Conservation (phyloP, 2,329 filamentous ascomycete genomes). For the Chaetomiaceae sp. region DNA sequence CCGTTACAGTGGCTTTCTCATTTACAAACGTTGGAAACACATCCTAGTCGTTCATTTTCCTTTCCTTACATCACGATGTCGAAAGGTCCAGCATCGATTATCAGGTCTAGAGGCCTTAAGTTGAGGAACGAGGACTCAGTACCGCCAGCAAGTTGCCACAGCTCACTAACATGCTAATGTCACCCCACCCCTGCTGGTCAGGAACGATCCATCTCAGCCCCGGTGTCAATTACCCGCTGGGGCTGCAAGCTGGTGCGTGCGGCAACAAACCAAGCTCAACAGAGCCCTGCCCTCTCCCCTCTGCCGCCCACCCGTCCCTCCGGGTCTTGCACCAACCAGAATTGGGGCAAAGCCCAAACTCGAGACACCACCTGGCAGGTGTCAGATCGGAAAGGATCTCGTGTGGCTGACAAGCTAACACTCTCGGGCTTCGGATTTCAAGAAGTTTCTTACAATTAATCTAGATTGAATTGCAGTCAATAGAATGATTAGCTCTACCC, state of each 20-base stretch:
- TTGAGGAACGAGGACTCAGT: no score
- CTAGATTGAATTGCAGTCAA: not conserved
- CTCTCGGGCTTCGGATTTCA: not conserved
- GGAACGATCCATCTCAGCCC: conserved; percentile 24
- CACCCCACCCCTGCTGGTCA: conserved; percentile 17
- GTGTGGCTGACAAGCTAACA: not conserved
- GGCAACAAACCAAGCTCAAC: not conserved
- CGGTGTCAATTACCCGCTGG: conserved; percentile 24
- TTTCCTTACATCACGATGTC: no score
- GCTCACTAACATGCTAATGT: conserved; percentile 16
- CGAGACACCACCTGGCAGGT: not conserved
- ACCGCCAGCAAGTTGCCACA: not conserved
- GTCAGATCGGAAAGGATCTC: not conserved
- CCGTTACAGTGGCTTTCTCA: not conserved
- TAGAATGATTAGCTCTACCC: not conserved
- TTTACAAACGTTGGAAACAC: no score
- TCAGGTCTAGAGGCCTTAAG: no score
- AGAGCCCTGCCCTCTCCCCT: conserved; percentile 3
- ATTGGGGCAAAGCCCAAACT: not conserved
- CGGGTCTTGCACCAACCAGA: conserved; percentile 10
- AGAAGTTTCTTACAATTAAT: no score
- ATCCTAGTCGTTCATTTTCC: no score
- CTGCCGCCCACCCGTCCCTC: not conserved
- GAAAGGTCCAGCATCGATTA: no score
- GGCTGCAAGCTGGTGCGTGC: conserved; percentile 25